These are phyloP conservation scores for Gillenia trifoliata DNA, from an alignment of 306 rosid species.

Conservation along the genomic window DNA sequence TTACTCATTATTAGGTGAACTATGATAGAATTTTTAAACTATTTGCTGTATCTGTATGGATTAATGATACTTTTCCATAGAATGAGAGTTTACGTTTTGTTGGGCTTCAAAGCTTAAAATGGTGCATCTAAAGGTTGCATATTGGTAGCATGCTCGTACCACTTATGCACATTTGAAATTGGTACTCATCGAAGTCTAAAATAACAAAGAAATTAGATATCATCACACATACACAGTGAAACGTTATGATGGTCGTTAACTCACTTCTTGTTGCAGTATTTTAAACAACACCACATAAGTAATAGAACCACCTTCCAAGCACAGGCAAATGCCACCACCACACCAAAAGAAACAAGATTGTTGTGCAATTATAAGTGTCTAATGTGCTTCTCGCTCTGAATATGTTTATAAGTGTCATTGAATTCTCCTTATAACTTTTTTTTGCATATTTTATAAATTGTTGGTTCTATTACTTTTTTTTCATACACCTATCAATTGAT, in stretches of 20 bases:
- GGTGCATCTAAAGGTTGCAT: background rate
- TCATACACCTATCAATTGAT: no score
- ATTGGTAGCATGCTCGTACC: background rate
- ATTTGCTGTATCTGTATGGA: no score
- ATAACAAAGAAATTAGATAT: background rate
- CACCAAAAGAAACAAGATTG: no score
- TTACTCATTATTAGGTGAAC: background rate
- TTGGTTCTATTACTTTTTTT: no score
- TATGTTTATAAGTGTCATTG: no score
- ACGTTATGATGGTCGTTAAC: background rate
- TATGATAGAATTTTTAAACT: no score
- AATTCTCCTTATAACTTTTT: no score
- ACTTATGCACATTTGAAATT: background rate
- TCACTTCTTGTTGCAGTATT: slow-evolving; percentile 43
- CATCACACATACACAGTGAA: background rate
- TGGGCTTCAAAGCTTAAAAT: background rate
- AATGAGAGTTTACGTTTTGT: background rate
- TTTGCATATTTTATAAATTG: no score
- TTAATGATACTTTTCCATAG: background rate
- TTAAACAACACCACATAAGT: slow-evolving; percentile 63
- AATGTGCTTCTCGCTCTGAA: no score
- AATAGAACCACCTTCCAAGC: slow-evolving; percentile 47
- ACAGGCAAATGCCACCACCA: no score
- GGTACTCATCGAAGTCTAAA: background rate
- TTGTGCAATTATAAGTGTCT: no score